Evolutionary conservation across 2,329 filamentous ascomycete species (phyloP).

Genomic region (Epichloe baconii): DNA sequence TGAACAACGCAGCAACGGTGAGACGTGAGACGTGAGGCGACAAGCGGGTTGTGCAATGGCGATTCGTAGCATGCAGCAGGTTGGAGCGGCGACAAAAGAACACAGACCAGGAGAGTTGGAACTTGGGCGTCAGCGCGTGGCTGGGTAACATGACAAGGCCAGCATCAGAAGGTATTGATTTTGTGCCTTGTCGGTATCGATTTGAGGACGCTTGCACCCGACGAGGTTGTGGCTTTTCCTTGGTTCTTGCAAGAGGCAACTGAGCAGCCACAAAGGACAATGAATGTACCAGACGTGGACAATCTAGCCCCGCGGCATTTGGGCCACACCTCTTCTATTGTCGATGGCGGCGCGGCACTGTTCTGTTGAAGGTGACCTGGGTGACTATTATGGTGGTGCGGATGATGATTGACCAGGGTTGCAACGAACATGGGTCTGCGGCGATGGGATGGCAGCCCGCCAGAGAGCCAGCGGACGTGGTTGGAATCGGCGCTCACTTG

Average conservation of each 20-base stretch:
- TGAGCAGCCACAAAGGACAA: background rate
- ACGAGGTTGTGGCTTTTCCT: background rate
- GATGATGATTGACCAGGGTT: constrained; percentile 6
- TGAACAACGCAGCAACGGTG: constrained; percentile 6
- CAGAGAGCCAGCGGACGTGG: background rate
- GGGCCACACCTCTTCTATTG: constrained; percentile 4
- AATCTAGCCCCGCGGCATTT: background rate
- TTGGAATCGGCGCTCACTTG: background rate
- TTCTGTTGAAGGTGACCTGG: constrained; percentile 2
- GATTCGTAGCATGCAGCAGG: constrained; percentile 9
- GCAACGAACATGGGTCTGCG: constrained; percentile 5
- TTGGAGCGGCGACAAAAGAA: constrained; percentile 1
- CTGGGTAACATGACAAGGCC: background rate
- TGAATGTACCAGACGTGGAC: background rate
- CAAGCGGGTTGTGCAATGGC: constrained; percentile 8
- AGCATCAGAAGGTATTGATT: background rate
- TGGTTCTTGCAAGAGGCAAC: background rate
- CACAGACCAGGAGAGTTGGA: constrained; percentile 1
- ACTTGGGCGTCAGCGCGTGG: background rate
- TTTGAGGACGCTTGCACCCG: background rate
- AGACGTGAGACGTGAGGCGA: constrained; percentile 4
- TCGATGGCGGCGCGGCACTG: constrained; percentile 5
- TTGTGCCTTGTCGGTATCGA: background rate
- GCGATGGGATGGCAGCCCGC: background rate
- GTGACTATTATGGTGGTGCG: constrained; percentile 3